Evolutionary conservation across 768 basidiomycete species (phyloP).

Genomic region (Tubosaeta sp.): DNA sequence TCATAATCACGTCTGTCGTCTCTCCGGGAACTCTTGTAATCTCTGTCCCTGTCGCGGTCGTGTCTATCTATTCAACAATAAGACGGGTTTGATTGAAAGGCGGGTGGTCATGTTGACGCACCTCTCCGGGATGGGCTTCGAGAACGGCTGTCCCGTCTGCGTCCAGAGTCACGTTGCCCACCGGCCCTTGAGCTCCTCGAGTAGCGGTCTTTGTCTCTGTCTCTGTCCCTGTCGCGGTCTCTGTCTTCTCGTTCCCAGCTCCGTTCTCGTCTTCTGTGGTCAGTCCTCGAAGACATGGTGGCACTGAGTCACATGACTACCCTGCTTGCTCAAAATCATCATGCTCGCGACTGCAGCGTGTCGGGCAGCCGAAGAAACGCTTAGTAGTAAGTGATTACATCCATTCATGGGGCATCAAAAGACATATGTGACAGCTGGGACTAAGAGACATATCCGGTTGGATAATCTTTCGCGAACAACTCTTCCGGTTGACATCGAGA

Average conservation of each 20-base stretch:
- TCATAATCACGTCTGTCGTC: conserved; percentile 31
- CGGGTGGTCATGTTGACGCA: conserved; percentile 7
- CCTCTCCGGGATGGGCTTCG: conserved; percentile 32
- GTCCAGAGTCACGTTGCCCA: conserved; percentile 31
- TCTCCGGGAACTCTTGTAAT: conserved; percentile 33
- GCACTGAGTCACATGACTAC: conserved; percentile 32
- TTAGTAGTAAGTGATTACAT: conserved; percentile 13
- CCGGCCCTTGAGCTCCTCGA: conserved; percentile 33
- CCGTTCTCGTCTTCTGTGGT: conserved; percentile 54
- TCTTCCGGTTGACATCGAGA: conserved; percentile 52
- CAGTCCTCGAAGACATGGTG: conserved; percentile 54
- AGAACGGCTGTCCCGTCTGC: conserved; percentile 39
- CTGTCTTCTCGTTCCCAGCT: conserved; percentile 53
- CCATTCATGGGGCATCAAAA: neutral
- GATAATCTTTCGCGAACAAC: conserved; percentile 48
- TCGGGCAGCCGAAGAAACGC: conserved; percentile 9
- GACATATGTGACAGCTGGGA: conserved; percentile 14
- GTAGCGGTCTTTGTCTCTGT: conserved; percentile 45
- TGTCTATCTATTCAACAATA: conserved; percentile 30
- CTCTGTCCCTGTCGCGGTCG: conserved; percentile 35
- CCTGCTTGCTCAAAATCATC: neutral
- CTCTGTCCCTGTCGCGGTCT: conserved; percentile 15
- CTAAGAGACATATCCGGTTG: conserved; percentile 42
- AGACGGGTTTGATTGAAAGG: neutral
- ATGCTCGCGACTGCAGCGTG: conserved; percentile 26